A percentile compares a stretch with the other conserved stretches of the same genome.
Evolutionary conservation across 495 filamentous ascomycete genomes (phyloP).

Genomic region (Aspergillus funiculosus): DNA sequence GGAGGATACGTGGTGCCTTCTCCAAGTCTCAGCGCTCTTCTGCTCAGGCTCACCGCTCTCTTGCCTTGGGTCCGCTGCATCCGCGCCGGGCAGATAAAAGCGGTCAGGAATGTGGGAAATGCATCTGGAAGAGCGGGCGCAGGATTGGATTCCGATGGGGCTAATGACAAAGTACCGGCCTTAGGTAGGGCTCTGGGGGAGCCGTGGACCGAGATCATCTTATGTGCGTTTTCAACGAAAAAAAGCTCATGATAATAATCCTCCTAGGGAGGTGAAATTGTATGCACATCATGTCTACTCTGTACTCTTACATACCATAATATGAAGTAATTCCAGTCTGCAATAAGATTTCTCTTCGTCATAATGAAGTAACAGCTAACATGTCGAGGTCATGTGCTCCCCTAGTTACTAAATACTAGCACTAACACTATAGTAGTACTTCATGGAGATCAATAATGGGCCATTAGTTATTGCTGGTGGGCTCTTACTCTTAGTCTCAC

Average conservation of each 20-base stretch:
- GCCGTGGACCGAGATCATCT: too few species aligned
- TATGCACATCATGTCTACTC: neutral
- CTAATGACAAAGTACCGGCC: slow-evolving; percentile 3
- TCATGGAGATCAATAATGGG: too few species aligned
- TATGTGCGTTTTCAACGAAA: too few species aligned
- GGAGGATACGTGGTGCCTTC: too few species aligned
- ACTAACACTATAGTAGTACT: too few species aligned
- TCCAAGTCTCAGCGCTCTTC: too few species aligned
- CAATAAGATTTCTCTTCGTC: too few species aligned
- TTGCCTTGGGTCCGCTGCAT: slow-evolving; percentile 1
- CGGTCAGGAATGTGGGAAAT: slow-evolving; percentile 19
- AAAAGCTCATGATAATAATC: slow-evolving; percentile 11
- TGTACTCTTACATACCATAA: too few species aligned
- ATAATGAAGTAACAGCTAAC: neutral
- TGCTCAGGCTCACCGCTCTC: slow-evolving; percentile 21
- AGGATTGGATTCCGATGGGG: slow-evolving; percentile 5
- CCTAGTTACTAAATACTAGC: slow-evolving; percentile 26
- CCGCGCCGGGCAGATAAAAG: slow-evolving; percentile 25
- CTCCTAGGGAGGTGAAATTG: slow-evolving; percentile 1
- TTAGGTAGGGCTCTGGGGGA: too few species aligned
- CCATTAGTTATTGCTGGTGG: neutral
- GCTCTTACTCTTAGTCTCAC: too few species aligned
- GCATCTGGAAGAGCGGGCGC: slow-evolving; percentile 8
- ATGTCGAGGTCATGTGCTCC: slow-evolving; percentile 15
- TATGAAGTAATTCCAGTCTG: too few species aligned